Base-by-base conservation (phyloP, 2,329 filamentous ascomycete genomes). In the Dendrostoma leiphaemia region DNA sequence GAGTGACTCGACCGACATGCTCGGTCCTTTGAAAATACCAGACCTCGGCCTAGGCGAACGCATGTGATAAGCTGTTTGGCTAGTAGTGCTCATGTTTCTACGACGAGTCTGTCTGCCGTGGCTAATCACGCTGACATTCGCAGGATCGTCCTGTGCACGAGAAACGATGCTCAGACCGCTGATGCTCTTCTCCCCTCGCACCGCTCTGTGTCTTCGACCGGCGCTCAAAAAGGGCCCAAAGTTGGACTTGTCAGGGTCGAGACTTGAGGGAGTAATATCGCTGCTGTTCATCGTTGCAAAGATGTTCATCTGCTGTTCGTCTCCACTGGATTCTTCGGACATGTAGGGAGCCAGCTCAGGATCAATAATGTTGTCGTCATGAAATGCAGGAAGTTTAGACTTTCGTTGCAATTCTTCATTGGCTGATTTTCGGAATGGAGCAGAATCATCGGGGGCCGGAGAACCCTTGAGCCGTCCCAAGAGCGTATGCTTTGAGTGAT, bases 311-410 rank as follows among this genome's bases (percentile, higher is more conserved):
- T 95, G 90, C 63, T 94, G 90, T 61, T 99, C 92, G 63, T 96
- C 92, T 34, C 89, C 93, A 63, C 91, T 97, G 2, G 92, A 96
- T 45, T 90, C 91, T 67, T 99, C 94, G 6, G 94, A 99, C 79
- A 99, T 89, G 71, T 95, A 99, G 31, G 91, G 89, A 5, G 92
- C 93, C 51, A 99, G 76, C 65, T 99, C 94, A 1, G 94, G 94
- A 67, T 99, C 94, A 62, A 99, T 97, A 62, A 99, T 96, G 66
- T 94, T 97, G 74, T 99, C 94, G 65, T 94, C 91, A 68, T 99
- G 94, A 63, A 99, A 97, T n/a, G 91, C 91, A 15, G 92, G 88
- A 32, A 96, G 80, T 38, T 85, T 84, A 7, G 83, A 75, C 59
- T 85, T 87, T 59, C 81, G 84, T 4, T 79, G 74, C 45, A 79